Conservation (phyloP, 2,329 filamentous ascomycete genomes). For the Paradendryphiella salina region DNA sequence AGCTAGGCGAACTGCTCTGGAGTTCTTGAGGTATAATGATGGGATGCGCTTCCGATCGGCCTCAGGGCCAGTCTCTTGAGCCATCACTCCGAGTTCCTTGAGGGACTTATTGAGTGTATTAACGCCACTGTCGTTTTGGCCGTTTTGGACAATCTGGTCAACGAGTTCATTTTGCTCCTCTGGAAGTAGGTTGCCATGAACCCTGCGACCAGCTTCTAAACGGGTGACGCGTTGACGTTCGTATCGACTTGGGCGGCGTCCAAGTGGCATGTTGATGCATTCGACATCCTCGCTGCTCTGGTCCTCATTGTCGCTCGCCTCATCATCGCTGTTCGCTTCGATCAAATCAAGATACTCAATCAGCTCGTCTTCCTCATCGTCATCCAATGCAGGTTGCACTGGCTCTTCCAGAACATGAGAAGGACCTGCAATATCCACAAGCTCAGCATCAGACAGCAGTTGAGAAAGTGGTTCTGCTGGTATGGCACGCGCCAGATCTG, state of each 20-base stretch:
- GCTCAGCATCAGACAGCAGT: neutral
- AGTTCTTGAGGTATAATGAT: neutral
- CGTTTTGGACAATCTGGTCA: neutral
- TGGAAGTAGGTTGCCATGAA: neutral
- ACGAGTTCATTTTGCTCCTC: neutral
- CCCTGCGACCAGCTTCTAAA: neutral
- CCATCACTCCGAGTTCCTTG: neutral
- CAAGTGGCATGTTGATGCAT: neutral
- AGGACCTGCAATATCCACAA: neutral
- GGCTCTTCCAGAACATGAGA: neutral
- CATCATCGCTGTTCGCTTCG: neutral
- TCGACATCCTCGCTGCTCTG: neutral
- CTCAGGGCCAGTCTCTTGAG: neutral
- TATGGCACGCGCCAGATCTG: neutral
- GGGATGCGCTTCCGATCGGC: neutral
- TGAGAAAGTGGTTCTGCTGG: neutral
- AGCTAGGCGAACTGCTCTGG: neutral
- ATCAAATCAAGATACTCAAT: neutral
- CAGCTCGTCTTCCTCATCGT: neutral
- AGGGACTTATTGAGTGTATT: neutral
- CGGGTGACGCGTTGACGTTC: neutral
- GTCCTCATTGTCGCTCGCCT: neutral
- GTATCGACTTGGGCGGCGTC: neutral
- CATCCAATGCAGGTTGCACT: neutral
- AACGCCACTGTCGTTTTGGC: neutral